Evolutionary conservation across 805 yeast genomes (phyloP).

Genomic region (Teunomyces barrocoloradensis): DNA sequence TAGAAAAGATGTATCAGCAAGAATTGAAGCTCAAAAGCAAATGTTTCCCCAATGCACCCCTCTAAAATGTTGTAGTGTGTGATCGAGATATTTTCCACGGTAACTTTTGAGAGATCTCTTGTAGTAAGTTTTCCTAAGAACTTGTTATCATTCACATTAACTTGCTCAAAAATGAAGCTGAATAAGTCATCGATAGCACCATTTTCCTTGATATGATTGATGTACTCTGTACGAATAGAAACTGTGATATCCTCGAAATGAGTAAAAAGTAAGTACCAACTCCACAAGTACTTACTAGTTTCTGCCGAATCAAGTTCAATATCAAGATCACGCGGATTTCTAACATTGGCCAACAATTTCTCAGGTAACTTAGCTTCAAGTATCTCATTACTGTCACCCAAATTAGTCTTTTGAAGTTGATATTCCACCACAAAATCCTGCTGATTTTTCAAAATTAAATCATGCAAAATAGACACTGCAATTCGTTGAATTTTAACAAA

Average conservation of each 20-base stretch:
- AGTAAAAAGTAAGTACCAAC: slow-evolving; percentile 63
- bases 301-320: slow-evolving; percentile 14
- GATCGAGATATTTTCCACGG: slow-evolving; percentile 15
- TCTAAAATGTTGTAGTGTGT: slow-evolving; percentile 18
- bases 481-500: slow-evolving; percentile 41
- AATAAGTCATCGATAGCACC: slow-evolving; percentile 51
- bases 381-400: slow-evolving; percentile 23
- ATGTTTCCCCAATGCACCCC: slow-evolving; percentile 20
- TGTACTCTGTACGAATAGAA: slow-evolving; percentile 58
- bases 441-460: slow-evolving; percentile 46
- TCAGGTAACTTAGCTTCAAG: slow-evolving; percentile 38
- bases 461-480: slow-evolving; percentile 36
- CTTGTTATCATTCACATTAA: slow-evolving; percentile 37
- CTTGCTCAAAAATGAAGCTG: slow-evolving; percentile 51
- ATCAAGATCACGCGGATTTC: slow-evolving; percentile 11
- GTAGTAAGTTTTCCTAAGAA: slow-evolving; percentile 16
- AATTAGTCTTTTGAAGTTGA: slow-evolving; percentile 47
- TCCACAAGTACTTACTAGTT: slow-evolving; percentile 52
- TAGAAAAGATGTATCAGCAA: slow-evolving; percentile 52
- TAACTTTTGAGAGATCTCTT: slow-evolving; percentile 8
- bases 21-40: slow-evolving; percentile 34
- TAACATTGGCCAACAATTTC: slow-evolving; percentile 6
- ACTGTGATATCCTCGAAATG: slow-evolving; percentile 66
- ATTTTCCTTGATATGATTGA: slow-evolving; percentile 49
- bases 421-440: slow-evolving; percentile 61